Evolutionary conservation across 1,284 basidiomycete species (phyloP), one percentile per base, ranked within the genome.

Genomic region (Heterobasidion occidentale): DNA sequence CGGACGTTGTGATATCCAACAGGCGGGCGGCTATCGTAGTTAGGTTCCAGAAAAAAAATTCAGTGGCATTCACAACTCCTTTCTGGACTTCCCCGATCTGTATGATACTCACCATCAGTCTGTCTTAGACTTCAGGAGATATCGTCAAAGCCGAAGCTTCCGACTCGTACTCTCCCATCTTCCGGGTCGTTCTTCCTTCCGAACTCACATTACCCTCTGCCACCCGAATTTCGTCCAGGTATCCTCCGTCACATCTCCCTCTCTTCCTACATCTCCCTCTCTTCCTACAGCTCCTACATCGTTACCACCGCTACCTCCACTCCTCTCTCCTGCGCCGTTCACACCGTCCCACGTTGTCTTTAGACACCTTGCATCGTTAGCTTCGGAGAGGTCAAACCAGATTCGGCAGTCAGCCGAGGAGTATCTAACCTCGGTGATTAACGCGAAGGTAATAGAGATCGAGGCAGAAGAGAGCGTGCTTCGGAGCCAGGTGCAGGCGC

Each of bases 251-350:
- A 34, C 57, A 42, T 36, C 53, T 27, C 9, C 47, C 17, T 44
- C 3, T 5, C 46, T 46, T 35, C 45, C 53, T 2, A 55, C 20
- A 6, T 1, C 53, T 19, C 53, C 47, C 17, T 44, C 3, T 5
- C 46, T 46, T 35, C 45, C 53, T 2, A 55, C 20, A 6, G 2
- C 53, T 19, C 53, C 47, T 46, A 50, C 35, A 53, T 46, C 42
- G 15, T 57, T 61, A 2, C 60, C 60, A 49, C 66, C 69, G 53
- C 64, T 76, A 51, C 68, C 68, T 49, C 64, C 84, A 3, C 70
- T 91, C 35, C 87, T 90, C 66, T 79, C 83, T 35, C 87, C 87
- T 19, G 80, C 86, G 15, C 88, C 89, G 9, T 90, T 88, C 68
- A 82, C 86, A 0, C 84, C 89, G 12, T 83, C 83, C 20, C 86